These are phyloP conservation scores for Paspalum notatum DNA, from an alignment of 176 grass and related monocot species.

Conservation along the genomic window DNA sequence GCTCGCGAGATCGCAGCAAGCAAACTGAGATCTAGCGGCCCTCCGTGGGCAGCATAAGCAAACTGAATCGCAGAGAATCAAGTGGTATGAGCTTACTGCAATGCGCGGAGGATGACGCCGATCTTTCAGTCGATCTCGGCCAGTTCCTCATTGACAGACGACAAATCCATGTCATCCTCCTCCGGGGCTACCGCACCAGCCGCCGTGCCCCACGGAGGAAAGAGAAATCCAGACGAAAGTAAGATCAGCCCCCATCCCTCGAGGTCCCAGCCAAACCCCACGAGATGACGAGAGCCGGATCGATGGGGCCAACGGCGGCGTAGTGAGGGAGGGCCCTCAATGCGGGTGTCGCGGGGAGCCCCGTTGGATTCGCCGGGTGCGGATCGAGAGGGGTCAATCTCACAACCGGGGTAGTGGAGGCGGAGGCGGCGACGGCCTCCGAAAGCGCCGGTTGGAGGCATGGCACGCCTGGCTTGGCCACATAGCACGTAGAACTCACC, in stretches of 20 bases:
- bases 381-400: constrained; percentile 8
- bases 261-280: constrained; percentile 20
- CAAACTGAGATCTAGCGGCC: constrained; percentile 23
- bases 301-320: background rate
- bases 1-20: background rate
- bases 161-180: constrained; percentile 78
- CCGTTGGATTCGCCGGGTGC: background rate
- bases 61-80: background rate
- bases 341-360: background rate
- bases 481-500: too few relatives aligned
- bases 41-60: background rate
- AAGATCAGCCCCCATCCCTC: background rate
- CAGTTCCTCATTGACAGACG: constrained; percentile 81
- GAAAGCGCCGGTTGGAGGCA: constrained; percentile 32
- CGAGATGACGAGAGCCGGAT: constrained; percentile 26
- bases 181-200: background rate
- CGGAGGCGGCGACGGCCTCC: constrained; percentile 16
- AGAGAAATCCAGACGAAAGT: constrained; percentile 34
- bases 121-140: constrained; percentile 88
- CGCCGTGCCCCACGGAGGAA: constrained; percentile 3
- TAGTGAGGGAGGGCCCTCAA: background rate
- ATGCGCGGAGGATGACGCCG: constrained; percentile 83
- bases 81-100: constrained; percentile 67
- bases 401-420: background rate
- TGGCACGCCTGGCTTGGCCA: constrained; percentile 2